Conservation (phyloP, 1,139 yeast species). For the Scheffersomyces segobiensis region DNA sequence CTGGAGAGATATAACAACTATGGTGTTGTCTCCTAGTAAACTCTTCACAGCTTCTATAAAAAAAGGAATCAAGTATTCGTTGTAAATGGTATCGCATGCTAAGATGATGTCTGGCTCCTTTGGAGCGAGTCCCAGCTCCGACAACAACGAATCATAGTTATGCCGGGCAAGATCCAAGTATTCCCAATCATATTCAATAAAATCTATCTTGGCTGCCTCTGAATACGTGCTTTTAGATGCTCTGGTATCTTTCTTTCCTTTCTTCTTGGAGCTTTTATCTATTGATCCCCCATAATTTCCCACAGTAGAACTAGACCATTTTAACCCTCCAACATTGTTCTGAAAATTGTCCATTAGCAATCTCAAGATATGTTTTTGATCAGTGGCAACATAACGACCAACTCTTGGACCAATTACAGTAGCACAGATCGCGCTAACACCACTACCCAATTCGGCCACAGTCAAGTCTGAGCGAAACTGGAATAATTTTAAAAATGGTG, state of each 20-base stretch:
- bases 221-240: background rate
- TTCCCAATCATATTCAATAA: conserved; percentile 70
- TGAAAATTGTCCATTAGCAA: conserved; percentile 47
- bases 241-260: background rate
- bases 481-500: conserved; percentile 23
- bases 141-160: conserved; percentile 15
- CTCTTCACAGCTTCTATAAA: conserved; percentile 45
- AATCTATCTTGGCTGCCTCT: conserved; percentile 29
- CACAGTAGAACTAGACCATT: conserved; percentile 16
- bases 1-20: conserved; percentile 52
- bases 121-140: background rate
- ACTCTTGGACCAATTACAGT: conserved; percentile 41
- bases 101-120: conserved; percentile 46
- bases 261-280: background rate
- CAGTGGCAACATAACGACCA: conserved; percentile 54
- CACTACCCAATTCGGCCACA: conserved; percentile 67
- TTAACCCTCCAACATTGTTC: conserved; percentile 27
- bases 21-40: conserved; percentile 34
- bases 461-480: conserved; percentile 12
- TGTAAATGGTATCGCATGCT: conserved; percentile 73
- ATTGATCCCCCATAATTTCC: background rate
- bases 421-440: conserved; percentile 60
- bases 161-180: conserved; percentile 32
- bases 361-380: conserved; percentile 59
- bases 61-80: conserved; percentile 57